Percentiles rank a stretch among this genome's conserved stretches.
Conservation (phyloP, 2,329 filamentous ascomycete genomes). For the Hyphodiscus sp. region DNA sequence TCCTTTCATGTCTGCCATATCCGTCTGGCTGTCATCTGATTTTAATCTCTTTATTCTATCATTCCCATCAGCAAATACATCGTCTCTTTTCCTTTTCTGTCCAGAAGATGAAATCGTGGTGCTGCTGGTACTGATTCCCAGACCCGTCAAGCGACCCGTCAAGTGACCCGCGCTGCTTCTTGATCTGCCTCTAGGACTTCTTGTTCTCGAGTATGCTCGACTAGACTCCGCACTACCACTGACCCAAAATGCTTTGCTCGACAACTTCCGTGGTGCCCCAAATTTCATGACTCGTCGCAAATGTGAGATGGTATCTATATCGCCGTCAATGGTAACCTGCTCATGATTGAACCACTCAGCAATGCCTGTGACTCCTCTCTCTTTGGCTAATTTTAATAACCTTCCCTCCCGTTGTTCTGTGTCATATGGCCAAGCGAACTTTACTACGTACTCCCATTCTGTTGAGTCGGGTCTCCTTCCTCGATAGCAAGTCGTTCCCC, state of each 20-base stretch:
- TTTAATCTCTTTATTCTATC: constrained; percentile 17
- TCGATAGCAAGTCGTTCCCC: no score
- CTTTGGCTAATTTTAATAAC: constrained; percentile 20
- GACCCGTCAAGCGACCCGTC: constrained; percentile 9
- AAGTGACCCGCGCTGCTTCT: constrained; percentile 21
- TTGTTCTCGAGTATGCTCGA: constrained; percentile 10
- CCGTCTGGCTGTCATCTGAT: constrained; percentile 12
- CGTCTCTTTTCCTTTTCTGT: constrained; percentile 15
- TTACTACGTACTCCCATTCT: constrained; percentile 23
- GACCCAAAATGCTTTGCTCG: constrained; percentile 19
- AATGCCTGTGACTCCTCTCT: constrained; percentile 25
- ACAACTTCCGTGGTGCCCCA: constrained; percentile 13
- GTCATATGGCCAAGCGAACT: constrained; percentile 31
- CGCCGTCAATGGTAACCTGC: constrained; percentile 20
- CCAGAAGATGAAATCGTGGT: constrained; percentile 7
- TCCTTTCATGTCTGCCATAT: constrained; percentile 9
- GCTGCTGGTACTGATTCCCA: constrained; percentile 9
- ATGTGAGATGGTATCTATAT: constrained; percentile 20
- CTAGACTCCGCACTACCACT: constrained; percentile 14
- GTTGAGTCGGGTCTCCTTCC: no score
- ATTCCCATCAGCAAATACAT: constrained; percentile 9
- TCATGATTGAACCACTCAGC: constrained; percentile 23
- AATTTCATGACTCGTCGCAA: constrained; percentile 24
- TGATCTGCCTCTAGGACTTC: constrained; percentile 12
- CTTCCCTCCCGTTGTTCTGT: constrained; percentile 21